Base-by-base conservation (phyloP, 495 filamentous ascomycete genomes). In the Aspergillus nidulans region DNA sequence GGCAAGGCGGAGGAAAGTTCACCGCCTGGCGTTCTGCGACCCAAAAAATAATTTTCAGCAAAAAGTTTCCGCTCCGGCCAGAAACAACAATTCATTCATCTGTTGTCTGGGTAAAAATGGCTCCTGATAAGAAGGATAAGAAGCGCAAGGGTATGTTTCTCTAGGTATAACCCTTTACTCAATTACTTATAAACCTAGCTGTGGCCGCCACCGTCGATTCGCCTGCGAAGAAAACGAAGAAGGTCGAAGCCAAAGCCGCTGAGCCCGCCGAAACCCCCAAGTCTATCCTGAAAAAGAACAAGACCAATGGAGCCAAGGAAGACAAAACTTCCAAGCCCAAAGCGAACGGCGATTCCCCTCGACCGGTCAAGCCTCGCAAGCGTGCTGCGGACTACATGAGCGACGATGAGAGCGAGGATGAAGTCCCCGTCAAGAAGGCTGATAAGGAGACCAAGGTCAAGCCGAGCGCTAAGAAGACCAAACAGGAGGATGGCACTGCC, bases 101-200 rank as follows among this genome's bases (percentile, higher is more conserved):
- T 38, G 16, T 43, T 69, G 54, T 61, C 56, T 64, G 60, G n/a
- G 60, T 45, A 48, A 74, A 62, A 71, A 91, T 91, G 88, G 84
- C 86, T 28, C 80, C 84, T 49, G 86, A 86, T 64, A 76, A 80
- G 55, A 85, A 84, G 57, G 77, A 76, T 53, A 88, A 83, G 65
- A 90, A 90, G 75, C 78, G 85, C 65, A 91, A 89, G 77, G 80
- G 88, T 88, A 77, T 50, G 73, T 69, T 25, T 20, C 16, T 18
- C 12, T 32, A 19, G 36, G 18, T 30, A 45, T 36, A 32, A 25
- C 10, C 47, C 52, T 52, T 12, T 19, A 13, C n/a, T 18, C 36
- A 15, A 6, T 5, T 41, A 53, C 62, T 79, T 63, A 74, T 55
- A 34, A 38, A 46, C 19, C 18, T 51, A 64, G 59, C 58, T 25